Conservation (phyloP, 352 stramenopile species). For the Phytophthora multivora region DNA sequence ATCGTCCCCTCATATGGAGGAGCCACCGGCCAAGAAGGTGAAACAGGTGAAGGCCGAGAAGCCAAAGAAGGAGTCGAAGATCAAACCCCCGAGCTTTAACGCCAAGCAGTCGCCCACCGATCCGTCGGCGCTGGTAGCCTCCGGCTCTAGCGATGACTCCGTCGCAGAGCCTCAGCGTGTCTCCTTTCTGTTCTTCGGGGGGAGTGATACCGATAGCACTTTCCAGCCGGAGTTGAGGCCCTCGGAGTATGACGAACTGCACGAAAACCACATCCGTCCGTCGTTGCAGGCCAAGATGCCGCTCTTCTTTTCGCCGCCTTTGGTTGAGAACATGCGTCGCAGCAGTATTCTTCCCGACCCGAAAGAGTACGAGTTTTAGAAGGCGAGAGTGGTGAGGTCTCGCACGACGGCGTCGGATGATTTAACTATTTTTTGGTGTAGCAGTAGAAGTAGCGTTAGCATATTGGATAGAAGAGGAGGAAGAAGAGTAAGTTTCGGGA, state of each 20-base stretch:
- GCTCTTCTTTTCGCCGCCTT: conserved; percentile 66
- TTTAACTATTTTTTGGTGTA: conserved; percentile 43
- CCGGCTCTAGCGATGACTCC: conserved; percentile 38
- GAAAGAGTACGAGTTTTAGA: conserved; percentile 63
- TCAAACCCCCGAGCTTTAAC: conserved; percentile 8
- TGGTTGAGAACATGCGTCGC: conserved; percentile 43
- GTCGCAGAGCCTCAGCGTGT: conserved; percentile 23
- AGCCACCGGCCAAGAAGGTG: conserved; percentile 25
- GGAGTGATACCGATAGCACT: conserved; percentile 51
- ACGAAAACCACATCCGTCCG: conserved; percentile 60
- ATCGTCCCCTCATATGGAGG: conserved; percentile 11
- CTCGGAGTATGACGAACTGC: conserved; percentile 42
- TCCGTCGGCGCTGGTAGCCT: conserved; percentile 30
- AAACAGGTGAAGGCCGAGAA: conserved; percentile 23
- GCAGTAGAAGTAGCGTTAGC: conserved; percentile 33
- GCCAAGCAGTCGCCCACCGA: conserved; percentile 33
- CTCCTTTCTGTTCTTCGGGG: conserved; percentile 69
- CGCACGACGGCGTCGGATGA: conserved; percentile 9
- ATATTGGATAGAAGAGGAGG: conserved; percentile 22
- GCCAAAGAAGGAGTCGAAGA: conserved; percentile 24
- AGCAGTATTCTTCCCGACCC: conserved; percentile 53
- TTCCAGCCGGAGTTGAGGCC: conserved; percentile 53
- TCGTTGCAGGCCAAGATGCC: conserved; percentile 64
- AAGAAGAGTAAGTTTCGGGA: conserved; percentile 8
- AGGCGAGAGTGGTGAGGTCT: neutral